Percentiles rank a stretch among this genome's conserved stretches.
phyloP scores from a whole-genome alignment of 164 flowering plant genomes.

The Vitis rotundifolia region DNA sequence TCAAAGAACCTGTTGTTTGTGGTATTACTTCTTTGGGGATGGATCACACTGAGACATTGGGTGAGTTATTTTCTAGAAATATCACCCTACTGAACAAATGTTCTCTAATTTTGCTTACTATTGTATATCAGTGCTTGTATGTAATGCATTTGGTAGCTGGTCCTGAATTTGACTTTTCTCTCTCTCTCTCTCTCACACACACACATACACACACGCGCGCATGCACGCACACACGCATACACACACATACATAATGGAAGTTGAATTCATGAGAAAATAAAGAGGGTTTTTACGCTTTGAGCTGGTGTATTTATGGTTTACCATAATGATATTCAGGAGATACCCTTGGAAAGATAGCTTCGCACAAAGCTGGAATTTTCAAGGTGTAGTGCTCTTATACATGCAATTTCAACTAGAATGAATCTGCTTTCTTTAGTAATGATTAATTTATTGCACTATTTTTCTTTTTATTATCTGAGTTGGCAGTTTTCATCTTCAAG shows the following conservation, averaged over 20 bases:
- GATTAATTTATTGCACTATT: conserved; percentile 18
- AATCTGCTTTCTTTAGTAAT: conserved; percentile 5
- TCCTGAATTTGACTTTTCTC: neutral
- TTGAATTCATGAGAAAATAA: neutral
- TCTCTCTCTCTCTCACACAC: neutral
- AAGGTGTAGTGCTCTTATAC: conserved; percentile 50
- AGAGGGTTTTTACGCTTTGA: no score
- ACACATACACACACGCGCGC: no score
- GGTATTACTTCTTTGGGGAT: conserved; percentile 84
- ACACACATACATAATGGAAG: neutral
- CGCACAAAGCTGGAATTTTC: conserved; percentile 91
- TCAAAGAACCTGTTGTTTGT: conserved; percentile 80
- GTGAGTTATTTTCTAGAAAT: conserved; percentile 27
- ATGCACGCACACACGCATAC: no score
- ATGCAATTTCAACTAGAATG: conserved; percentile 5
- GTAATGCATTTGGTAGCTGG: no score
- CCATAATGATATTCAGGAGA: conserved; percentile 53
- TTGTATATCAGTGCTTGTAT: no score
- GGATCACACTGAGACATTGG: conserved; percentile 84
- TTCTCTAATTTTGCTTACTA: neutral
- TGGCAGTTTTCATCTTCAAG: conserved; percentile 39
- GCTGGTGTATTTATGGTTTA: no score
- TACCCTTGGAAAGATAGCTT: conserved; percentile 76
- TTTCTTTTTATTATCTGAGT: conserved; percentile 14
- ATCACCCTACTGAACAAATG: neutral